phyloP scores from a whole-genome alignment of 1,284 basidiomycete genomes.

The Waitea zeae region DNA sequence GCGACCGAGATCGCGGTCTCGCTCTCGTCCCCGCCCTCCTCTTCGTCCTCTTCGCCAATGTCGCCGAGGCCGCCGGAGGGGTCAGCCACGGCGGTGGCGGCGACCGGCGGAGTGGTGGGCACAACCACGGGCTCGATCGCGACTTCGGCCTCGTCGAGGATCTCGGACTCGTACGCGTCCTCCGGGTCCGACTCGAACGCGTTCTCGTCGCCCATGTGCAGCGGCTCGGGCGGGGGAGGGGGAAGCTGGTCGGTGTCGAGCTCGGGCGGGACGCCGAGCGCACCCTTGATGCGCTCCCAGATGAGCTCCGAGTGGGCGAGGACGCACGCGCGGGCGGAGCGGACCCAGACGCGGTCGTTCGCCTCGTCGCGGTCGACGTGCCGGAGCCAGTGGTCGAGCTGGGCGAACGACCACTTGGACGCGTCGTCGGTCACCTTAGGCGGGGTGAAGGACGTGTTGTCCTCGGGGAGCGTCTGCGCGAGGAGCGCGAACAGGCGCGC shows the following conservation, averaged over 20 bases:
- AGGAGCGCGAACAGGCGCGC: conserved; percentile 52
- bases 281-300: conserved; percentile 69
- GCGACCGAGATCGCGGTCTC: too few relatives aligned
- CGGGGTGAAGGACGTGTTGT: conserved; percentile 10
- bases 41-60: conserved; percentile 11
- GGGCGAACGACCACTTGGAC: conserved; percentile 34
- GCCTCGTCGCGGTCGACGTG: conserved; percentile 36
- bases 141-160: conserved; percentile 5
- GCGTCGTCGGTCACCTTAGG: conserved; percentile 23
- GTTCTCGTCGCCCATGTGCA: conserved; percentile 1
- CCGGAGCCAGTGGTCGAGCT: conserved; percentile 44
- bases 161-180: not conserved
- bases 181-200: conserved; percentile 2
- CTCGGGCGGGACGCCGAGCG: conserved; percentile 61
- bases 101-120: conserved; percentile 5
- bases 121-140: conserved; percentile 15
- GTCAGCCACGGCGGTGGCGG: conserved; percentile 9
- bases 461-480: conserved; percentile 40
- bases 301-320: conserved; percentile 55
- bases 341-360: conserved; percentile 46
- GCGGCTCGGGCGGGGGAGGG: conserved; percentile 1
- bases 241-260: conserved; percentile 39
- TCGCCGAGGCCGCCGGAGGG: conserved; percentile 10
- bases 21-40: too few relatives aligned
- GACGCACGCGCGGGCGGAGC: conserved; percentile 46